Conservation (phyloP, 768 basidiomycete genomes). For the Collybia sordida region DNA sequence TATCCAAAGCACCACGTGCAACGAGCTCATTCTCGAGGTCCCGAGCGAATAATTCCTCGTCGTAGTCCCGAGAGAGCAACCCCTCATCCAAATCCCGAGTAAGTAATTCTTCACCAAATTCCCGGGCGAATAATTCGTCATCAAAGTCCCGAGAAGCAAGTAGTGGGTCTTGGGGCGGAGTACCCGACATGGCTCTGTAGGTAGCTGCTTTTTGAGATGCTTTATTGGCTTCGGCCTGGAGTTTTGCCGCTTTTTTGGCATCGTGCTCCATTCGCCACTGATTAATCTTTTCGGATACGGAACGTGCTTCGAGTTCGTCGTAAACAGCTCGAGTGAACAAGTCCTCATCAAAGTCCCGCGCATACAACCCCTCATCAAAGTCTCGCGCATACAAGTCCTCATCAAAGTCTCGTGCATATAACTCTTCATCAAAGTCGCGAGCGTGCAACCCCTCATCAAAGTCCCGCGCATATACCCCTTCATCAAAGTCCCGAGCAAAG, state of each 20-base stretch:
- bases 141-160: not conserved
- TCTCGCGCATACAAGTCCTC: no score
- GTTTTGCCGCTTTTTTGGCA: not conserved
- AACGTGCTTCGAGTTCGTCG: constrained; percentile 1
- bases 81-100: no score
- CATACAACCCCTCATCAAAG: no score
- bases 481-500: not conserved
- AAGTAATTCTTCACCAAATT: not conserved
- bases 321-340: no score
- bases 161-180: not conserved
- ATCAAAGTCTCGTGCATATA: no score
- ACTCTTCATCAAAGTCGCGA: not conserved
- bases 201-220: not conserved
- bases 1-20: no score
- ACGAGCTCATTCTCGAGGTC: no score
- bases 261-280: not conserved
- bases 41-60: no score
- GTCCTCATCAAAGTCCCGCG: no score
- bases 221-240: not conserved
- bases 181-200: not conserved
- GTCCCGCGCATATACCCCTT: not conserved
- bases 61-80: no score
- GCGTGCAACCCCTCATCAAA: not conserved
- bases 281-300: not conserved
- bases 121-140: not conserved